Percentiles rank a stretch among this genome's conserved stretches.
Conservation (phyloP, 2,329 filamentous ascomycete genomes). For the Exophiala sideris region DNA sequence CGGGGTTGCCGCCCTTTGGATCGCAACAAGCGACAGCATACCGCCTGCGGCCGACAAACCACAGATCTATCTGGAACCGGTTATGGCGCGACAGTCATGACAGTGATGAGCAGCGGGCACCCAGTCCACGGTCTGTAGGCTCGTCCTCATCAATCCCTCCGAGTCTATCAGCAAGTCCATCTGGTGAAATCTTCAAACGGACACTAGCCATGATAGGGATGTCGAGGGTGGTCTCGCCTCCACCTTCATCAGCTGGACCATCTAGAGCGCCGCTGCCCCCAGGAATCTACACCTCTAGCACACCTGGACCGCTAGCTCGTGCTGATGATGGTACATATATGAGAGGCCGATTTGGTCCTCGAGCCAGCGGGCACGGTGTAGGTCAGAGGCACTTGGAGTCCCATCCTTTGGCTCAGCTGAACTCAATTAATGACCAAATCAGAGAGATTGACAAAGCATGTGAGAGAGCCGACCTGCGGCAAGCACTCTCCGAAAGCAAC, state of each 20-base stretch:
- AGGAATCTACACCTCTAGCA: constrained; percentile 20
- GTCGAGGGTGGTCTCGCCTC: constrained; percentile 28
- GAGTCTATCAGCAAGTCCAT: constrained; percentile 2
- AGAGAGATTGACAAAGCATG: constrained; percentile 21
- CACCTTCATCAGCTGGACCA: constrained; percentile 4
- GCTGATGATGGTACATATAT: constrained; percentile 42
- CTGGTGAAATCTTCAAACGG: constrained; percentile 28
- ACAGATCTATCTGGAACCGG: constrained; percentile 6
- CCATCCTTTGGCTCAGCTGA: constrained; percentile 19
- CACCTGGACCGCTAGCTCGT: constrained; percentile 32
- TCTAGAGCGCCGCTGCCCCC: constrained; percentile 13
- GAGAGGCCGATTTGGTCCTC: constrained; percentile 39
- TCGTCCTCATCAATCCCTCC: constrained; percentile 2
- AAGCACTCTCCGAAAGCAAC: background rate
- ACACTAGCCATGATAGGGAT: constrained; percentile 34
- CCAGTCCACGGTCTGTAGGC: background rate
- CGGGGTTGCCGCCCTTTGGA: constrained; percentile 44
- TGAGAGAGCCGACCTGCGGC: constrained; percentile 6
- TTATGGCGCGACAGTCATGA: constrained; percentile 4
- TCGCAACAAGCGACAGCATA: constrained; percentile 36
- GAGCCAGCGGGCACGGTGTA: constrained; percentile 42
- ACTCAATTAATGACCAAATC: constrained; percentile 12
- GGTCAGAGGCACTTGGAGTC: constrained; percentile 25
- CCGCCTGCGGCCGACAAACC: constrained; percentile 11
- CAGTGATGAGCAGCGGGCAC: constrained; percentile 6